phyloP scores from a whole-genome alignment of 1,284 basidiomycete genomes.

The Rhodofomes roseus region DNA sequence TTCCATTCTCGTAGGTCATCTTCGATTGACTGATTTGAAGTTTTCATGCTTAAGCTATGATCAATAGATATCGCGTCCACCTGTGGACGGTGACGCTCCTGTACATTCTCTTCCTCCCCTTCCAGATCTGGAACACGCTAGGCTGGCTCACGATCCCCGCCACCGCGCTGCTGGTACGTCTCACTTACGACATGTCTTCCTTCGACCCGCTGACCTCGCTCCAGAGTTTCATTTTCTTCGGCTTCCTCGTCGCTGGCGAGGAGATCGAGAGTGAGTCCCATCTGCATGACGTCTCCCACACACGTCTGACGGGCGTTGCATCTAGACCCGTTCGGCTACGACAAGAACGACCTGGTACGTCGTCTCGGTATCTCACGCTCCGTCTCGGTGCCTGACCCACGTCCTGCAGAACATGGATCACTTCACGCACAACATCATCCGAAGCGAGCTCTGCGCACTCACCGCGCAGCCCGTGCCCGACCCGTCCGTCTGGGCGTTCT shows the following conservation, averaged over 20 bases:
- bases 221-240: constrained; percentile 61
- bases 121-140: constrained; percentile 62
- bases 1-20: constrained; percentile 62
- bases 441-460: constrained; percentile 55
- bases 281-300: not conserved
- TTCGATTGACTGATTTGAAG: not conserved
- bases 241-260: constrained; percentile 65
- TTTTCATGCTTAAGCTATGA: too few relatives aligned
- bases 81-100: constrained; percentile 60
- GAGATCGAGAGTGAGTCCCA: constrained; percentile 61
- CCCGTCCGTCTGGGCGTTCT: constrained; percentile 55
- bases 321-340: constrained; percentile 61
- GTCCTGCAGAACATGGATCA: constrained; percentile 52
- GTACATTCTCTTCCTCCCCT: constrained; percentile 59
- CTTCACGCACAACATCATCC: constrained; percentile 64
- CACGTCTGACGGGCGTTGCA: constrained; percentile 7
- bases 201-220: not conserved
- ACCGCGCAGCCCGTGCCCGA: constrained; percentile 55
- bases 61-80: constrained; percentile 55
- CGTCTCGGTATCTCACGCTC: too few relatives aligned
- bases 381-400: constrained; percentile 4
- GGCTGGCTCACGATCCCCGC: constrained; percentile 67
- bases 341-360: constrained; percentile 63
- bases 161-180: constrained; percentile 38
- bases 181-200: not conserved